Evolutionary conservation across 768 basidiomycete genomes (phyloP).

Genomic region (Piloderma croceum): DNA sequence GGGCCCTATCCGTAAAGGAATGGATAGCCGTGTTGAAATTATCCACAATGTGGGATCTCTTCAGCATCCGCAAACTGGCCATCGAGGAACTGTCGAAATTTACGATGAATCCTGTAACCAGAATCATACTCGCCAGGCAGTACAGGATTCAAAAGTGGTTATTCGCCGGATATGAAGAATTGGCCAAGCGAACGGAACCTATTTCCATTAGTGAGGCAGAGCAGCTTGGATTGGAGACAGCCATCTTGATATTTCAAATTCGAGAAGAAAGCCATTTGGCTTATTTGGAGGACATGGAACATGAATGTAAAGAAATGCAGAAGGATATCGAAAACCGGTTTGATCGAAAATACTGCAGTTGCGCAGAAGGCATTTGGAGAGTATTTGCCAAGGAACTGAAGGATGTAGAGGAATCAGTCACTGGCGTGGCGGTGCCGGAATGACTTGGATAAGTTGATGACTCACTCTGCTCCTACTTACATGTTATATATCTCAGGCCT

Average conservation of each 20-base stretch:
- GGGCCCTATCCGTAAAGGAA: conserved; percentile 9
- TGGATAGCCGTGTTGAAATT: conserved; percentile 32
- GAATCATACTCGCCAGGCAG: conserved; percentile 25
- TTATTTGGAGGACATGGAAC: too few species aligned
- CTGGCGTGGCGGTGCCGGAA: too few species aligned
- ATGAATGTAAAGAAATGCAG: too few species aligned
- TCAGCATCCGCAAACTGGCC: conserved; percentile 18
- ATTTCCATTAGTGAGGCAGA: conserved; percentile 22
- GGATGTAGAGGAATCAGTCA: too few species aligned
- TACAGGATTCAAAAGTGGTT: conserved; percentile 31
- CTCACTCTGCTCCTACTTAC: too few species aligned
- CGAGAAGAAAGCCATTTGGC: conserved; percentile 2
- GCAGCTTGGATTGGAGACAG: conserved; percentile 18
- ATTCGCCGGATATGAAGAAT: conserved; percentile 21
- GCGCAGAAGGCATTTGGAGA: too few species aligned
- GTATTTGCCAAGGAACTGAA: too few species aligned
- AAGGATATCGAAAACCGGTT: too few species aligned
- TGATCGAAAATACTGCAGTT: too few species aligned
- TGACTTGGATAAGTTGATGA: too few species aligned
- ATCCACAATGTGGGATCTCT: conserved; percentile 32
- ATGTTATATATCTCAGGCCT: too few species aligned
- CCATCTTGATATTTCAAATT: conserved; percentile 3
- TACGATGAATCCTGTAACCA: conserved; percentile 19
- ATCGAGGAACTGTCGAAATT: conserved; percentile 16
- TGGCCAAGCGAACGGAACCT: conserved; percentile 19